A percentile compares a stretch with the other conserved stretches of the same genome.
These are phyloP conservation scores for Sporothrix globosa DNA, from an alignment of 2,329 filamentous ascomycete genomes.

Conservation along the genomic window DNA sequence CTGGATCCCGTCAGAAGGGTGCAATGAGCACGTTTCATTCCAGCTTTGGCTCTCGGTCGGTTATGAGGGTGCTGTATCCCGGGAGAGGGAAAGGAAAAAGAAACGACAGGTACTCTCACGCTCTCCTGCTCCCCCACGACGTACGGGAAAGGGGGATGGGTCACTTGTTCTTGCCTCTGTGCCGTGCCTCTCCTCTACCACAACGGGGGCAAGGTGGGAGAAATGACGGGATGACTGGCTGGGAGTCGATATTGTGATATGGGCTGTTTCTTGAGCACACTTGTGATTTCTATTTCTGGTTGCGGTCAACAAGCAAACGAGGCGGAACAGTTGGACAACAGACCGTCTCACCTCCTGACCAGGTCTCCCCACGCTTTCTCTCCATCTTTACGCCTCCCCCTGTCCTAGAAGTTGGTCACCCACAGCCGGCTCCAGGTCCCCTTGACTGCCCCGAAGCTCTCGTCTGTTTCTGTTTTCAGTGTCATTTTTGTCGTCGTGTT, in stretches of 20 bases:
- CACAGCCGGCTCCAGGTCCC: not conserved
- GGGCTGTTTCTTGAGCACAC: slow-evolving; percentile 2
- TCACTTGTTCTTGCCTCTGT: not conserved
- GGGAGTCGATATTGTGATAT: slow-evolving; percentile 5
- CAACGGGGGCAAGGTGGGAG: not conserved
- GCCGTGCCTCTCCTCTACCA: slow-evolving; percentile 18
- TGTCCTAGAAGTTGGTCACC: not conserved
- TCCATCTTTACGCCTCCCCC: not conserved
- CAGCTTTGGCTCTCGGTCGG: slow-evolving; percentile 27
- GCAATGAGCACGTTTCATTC: slow-evolving; percentile 25
- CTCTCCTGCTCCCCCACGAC: not conserved
- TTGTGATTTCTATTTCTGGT: slow-evolving; percentile 26
- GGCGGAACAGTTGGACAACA: not conserved
- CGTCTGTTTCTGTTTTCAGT: slow-evolving; percentile 20
- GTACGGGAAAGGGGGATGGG: slow-evolving; percentile 11
- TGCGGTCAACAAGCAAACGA: slow-evolving; percentile 14
- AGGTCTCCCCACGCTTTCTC: slow-evolving; percentile 24
- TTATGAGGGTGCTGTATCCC: not conserved
- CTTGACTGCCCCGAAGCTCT: slow-evolving; percentile 10
- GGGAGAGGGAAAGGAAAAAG: not conserved
- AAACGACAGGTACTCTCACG: not conserved
- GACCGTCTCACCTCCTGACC: not conserved
- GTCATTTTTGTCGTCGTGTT: not conserved
- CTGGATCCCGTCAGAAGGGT: slow-evolving; percentile 10
- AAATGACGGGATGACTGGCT: not conserved